Base-by-base conservation (phyloP, 257 asterid species). In the Nicotiana benthamiana region DNA sequence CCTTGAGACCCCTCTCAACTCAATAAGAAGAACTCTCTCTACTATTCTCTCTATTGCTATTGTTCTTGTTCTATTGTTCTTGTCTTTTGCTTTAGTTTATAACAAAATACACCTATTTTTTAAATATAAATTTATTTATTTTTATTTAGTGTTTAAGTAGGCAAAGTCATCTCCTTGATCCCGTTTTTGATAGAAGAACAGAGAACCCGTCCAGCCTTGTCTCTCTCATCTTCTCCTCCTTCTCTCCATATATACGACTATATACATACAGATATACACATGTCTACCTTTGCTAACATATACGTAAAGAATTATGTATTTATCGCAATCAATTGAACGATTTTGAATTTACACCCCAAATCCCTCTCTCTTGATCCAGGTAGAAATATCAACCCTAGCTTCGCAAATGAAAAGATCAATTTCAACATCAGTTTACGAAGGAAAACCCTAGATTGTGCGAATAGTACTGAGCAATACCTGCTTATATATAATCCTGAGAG, bases 151-250 rank as follows among this genome's bases (percentile, higher is more conserved):
- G 17, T 18, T 28, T 12, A 53, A 28, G 83, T 64, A 78, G 82
- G 80, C 80, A 83, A 78, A 79, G 91, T 86, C 87, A 86, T 86
- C 84, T 83, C 80, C 80, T 83, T 53, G 63, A 67, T 86, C 36
- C 34, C 74, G 82, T 74, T 84, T 84, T 76, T 79, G 79, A 26
- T 75, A 64, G 54, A 61, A 6, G 67, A 68, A 68, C 75, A 66
- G 17, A 67, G 60, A 72, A 72, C 22, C 59, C 60, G 24, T 30
- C 34, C 76, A 79, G 28, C 75, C 62, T 52, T 43, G 54, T 66
- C 40, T 61, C 54, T 76, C 79, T 52, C 80, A 61, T 74, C 66
- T 65, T 46, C 28, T 34, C 53, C 59, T 26, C 62, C 20, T 81
- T 77, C 83, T 83, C 80, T 18, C 54, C 80, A 70, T 75, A 67